Percentiles rank a stretch among this genome's conserved stretches.
phyloP scores from a whole-genome alignment of 768 basidiomycete species.

The Sarcodon sp. region DNA sequence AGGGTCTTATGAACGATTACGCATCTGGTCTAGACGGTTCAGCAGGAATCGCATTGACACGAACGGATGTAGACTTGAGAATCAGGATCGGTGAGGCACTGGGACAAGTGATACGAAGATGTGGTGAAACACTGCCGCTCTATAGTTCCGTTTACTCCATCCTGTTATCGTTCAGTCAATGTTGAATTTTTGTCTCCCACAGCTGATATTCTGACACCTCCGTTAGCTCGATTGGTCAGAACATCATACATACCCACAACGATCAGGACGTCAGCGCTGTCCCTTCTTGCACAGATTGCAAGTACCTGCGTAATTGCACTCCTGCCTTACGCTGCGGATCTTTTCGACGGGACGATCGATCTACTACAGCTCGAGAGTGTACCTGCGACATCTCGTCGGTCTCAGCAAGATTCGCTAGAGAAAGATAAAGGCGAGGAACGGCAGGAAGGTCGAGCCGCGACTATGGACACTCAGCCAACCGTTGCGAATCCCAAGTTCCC shows the following conservation, averaged over 20 bases:
- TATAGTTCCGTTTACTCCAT: conserved; percentile 38
- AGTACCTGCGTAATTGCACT: conserved; percentile 52
- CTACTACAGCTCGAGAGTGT: conserved; percentile 56
- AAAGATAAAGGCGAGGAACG: conserved; percentile 4
- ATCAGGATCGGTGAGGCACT: conserved; percentile 81
- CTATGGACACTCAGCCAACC: conserved; percentile 47
- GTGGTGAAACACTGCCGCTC: conserved; percentile 52
- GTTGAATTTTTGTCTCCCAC: not conserved
- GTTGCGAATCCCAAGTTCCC: conserved; percentile 55
- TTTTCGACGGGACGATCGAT: conserved; percentile 61
- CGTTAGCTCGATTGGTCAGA: conserved; percentile 53
- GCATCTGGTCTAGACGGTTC: conserved; percentile 36
- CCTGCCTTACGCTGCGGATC: conserved; percentile 44
- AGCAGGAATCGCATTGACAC: conserved; percentile 29
- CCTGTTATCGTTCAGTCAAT: not conserved
- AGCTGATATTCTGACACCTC: conserved; percentile 67
- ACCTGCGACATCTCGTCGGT: conserved; percentile 10
- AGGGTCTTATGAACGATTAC: conserved; percentile 56
- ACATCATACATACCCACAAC: conserved; percentile 50
- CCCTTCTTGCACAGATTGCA: conserved; percentile 64
- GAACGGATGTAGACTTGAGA: conserved; percentile 59
- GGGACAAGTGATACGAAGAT: conserved; percentile 58
- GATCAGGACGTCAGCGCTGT: conserved; percentile 55
- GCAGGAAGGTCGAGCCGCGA: conserved; percentile 7
- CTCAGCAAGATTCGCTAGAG: not conserved